Percentiles rank a stretch among this genome's conserved stretches.
Evolutionary conservation across 2,329 filamentous ascomycete genomes (phyloP).

Genomic region (Scytalidium sp.): DNA sequence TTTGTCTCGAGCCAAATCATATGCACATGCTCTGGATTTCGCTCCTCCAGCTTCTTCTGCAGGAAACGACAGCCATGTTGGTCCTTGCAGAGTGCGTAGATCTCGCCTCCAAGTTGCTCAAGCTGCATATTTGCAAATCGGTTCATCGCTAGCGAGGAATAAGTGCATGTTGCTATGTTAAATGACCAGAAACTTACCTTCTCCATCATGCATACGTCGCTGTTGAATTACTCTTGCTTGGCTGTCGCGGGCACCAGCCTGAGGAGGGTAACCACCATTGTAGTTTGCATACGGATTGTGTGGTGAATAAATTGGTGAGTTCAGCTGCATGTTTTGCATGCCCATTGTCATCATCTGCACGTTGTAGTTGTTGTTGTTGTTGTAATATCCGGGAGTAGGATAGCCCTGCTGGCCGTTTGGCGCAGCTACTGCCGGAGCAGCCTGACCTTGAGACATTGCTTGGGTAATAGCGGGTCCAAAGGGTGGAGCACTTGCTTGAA

Average conservation of each 20-base stretch:
- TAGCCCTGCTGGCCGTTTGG: conserved; percentile 23
- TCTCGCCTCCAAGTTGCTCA: conserved; percentile 76
- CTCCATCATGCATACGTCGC: conserved; percentile 70
- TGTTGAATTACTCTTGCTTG: conserved; percentile 73
- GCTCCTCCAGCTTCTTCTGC: conserved; percentile 95
- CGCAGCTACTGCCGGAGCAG: conserved; percentile 21
- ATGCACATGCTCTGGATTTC: conserved; percentile 76
- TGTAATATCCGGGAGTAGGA: conserved; percentile 29
- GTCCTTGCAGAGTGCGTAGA: conserved; percentile 92
- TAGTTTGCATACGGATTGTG: conserved; percentile 49
- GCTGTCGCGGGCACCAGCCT: conserved; percentile 63
- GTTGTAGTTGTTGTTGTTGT: conserved; percentile 30
- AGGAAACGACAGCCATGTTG: conserved; percentile 96
- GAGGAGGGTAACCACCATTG: conserved; percentile 18
- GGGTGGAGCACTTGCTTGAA: conserved; percentile 76
- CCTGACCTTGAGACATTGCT: conserved; percentile 24
- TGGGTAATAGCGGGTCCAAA: conserved; percentile 65
- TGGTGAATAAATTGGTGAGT: conserved; percentile 49
- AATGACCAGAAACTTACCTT: conserved; percentile 46
- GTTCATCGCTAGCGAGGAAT: conserved; percentile 54
- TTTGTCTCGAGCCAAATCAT: conserved; percentile 95
- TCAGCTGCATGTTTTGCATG: conserved; percentile 64
- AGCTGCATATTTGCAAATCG: conserved; percentile 82
- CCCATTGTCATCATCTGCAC: conserved; percentile 64
- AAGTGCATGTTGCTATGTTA: conserved; percentile 7